Evolutionary conservation across 1,284 basidiomycete species (phyloP).

Genomic region (Ganoderma multipileum): DNA sequence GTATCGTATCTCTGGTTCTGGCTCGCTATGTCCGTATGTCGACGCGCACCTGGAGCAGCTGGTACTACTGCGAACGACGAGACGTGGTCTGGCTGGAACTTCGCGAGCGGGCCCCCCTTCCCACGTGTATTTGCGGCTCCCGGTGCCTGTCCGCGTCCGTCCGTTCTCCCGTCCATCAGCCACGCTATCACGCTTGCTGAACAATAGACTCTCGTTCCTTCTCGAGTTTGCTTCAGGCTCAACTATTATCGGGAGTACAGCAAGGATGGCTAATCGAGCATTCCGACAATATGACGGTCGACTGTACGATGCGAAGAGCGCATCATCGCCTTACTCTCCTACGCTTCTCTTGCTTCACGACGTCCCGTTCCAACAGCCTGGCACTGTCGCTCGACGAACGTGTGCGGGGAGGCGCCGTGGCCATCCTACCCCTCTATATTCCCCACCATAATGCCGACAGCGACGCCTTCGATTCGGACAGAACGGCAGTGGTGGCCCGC

Average conservation of each 20-base stretch:
- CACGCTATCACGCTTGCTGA: neutral
- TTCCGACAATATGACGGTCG: neutral
- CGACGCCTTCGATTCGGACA: neutral
- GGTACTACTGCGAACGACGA: constrained; percentile 18
- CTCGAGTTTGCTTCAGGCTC: neutral
- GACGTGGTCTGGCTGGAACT: constrained; percentile 8
- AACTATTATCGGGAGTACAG: neutral
- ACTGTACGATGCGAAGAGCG: neutral
- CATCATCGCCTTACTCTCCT: neutral
- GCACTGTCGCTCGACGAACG: neutral
- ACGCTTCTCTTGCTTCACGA: neutral
- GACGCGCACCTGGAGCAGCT: neutral
- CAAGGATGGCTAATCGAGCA: neutral
- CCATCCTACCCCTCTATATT: neutral
- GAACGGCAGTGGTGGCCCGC: neutral
- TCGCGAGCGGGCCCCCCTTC: constrained; percentile 1
- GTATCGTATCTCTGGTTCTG: constrained; percentile 4
- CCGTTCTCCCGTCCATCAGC: neutral
- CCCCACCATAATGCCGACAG: constrained; percentile 6
- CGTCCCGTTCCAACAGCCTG: neutral
- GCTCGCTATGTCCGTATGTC: constrained; percentile 28
- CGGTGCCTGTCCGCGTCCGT: neutral
- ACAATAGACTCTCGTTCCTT: neutral
- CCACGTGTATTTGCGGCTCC: constrained; percentile 2
- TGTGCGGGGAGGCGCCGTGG: too few relatives aligned